Conservation (phyloP, 2,329 filamentous ascomycete genomes). For the Monosporascus sp. region DNA sequence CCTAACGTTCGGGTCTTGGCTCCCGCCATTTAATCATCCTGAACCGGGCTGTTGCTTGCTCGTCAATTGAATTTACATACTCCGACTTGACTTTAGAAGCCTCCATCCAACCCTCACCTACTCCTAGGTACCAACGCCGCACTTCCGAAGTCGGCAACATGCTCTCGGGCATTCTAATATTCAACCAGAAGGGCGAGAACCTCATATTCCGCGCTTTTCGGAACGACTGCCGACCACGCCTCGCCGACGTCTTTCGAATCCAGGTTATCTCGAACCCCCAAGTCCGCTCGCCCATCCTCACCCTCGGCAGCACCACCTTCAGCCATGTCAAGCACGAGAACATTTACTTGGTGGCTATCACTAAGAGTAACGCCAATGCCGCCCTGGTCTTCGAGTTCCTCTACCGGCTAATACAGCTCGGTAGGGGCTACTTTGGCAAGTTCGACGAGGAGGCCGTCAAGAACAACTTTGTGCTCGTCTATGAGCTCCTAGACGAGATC, state of each 20-base stretch:
- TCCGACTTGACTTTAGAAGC: too few species aligned
- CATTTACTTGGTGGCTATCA: constrained; percentile 95
- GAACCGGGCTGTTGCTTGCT: too few species aligned
- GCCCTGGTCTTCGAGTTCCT: constrained; percentile 97
- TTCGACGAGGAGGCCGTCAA: constrained; percentile 99
- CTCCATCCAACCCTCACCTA: constrained; percentile 4
- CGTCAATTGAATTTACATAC: too few species aligned
- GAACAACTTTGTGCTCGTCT: constrained; percentile 99
- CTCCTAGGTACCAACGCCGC: constrained; percentile 1
- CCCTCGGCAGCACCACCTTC: constrained; percentile 95
- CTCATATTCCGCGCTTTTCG: constrained; percentile 99
- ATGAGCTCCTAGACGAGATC: constrained; percentile 95
- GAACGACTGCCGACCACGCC: constrained; percentile 93
- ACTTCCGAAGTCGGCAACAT: constrained; percentile 49
- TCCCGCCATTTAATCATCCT: too few species aligned
- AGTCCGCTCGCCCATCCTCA: constrained; percentile 95
- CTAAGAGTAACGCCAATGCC: constrained; percentile 98
- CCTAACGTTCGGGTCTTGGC: too few species aligned
- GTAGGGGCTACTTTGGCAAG: constrained; percentile 96
- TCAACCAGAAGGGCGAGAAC: constrained; percentile 99
- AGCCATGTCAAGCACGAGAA: constrained; percentile 99
- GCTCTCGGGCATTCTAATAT: constrained; percentile 95
- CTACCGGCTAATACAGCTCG: constrained; percentile 84
- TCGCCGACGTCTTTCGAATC: constrained; percentile 98
- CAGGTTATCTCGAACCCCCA: constrained; percentile 98